phyloP scores from a whole-genome alignment of 2,329 filamentous ascomycete genomes.

The Colletotrichum tropicicola region DNA sequence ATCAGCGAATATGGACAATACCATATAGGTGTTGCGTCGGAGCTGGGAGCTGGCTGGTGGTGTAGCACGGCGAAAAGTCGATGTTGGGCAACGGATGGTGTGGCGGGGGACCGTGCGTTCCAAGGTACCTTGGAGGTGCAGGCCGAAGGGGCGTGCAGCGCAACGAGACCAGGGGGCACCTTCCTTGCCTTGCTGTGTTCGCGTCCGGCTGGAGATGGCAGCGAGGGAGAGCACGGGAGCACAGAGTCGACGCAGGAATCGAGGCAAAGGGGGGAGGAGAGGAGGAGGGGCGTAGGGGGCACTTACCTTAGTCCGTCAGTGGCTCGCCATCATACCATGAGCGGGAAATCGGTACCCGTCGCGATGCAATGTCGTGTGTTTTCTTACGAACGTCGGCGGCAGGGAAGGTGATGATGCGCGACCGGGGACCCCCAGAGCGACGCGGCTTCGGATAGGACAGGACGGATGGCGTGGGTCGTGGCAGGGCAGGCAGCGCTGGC shows the following conservation, averaged over 20 bases:
- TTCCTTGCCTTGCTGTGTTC: too few species aligned
- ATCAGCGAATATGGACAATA: conserved; percentile 23
- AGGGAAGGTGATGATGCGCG: too few species aligned
- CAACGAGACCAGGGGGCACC: too few species aligned
- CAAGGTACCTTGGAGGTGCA: conserved; percentile 2
- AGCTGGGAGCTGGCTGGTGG: neutral
- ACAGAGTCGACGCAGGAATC: neutral
- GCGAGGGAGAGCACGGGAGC: too few species aligned
- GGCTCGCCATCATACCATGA: conserved; percentile 15
- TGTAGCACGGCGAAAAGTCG: conserved; percentile 23
- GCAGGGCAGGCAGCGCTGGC: too few species aligned
- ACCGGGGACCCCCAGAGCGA: too few species aligned
- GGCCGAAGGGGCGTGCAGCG: neutral
- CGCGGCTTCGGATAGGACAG: too few species aligned
- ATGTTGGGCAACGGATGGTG: conserved; percentile 2
- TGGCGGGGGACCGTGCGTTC: conserved; percentile 26
- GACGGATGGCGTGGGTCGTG: too few species aligned
- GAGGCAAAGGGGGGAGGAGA: neutral
- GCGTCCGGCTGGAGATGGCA: too few species aligned
- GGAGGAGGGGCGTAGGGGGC: too few species aligned
- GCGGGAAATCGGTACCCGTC: conserved; percentile 8
- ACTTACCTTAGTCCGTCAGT: neutral
- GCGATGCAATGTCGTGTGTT: neutral
- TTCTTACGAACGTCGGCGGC: neutral
- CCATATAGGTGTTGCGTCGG: neutral